A percentile compares a stretch with the other conserved stretches of the same genome.
Conservation (phyloP, 2,329 filamentous ascomycete genomes). For the Cladophialophora yegresii region DNA sequence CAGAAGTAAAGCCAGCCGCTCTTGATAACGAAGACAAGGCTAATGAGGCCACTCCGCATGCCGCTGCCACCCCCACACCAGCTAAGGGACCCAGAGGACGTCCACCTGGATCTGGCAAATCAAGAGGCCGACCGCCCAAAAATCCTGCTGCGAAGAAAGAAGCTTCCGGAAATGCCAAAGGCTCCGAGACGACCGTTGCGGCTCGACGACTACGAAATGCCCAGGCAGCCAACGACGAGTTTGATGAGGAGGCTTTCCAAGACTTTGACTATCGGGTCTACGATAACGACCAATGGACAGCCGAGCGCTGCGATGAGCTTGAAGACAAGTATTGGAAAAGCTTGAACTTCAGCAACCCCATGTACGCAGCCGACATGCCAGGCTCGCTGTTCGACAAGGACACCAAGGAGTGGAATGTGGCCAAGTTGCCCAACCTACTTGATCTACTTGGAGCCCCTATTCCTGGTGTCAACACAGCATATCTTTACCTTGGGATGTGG, state of each 20-base stretch:
- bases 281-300: constrained; percentile 78
- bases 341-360: constrained; percentile 86
- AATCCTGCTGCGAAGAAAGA: constrained; percentile 53
- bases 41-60: constrained; percentile 34
- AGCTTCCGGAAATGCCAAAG: constrained; percentile 53
- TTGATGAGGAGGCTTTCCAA: constrained; percentile 89
- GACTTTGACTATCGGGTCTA: constrained; percentile 89
- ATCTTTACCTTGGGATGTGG: constrained; percentile 99
- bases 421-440: constrained; percentile 87
- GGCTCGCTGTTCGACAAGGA: constrained; percentile 90
- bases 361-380: constrained; percentile 96
- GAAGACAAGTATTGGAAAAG: constrained; percentile 98
- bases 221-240: constrained; percentile 73
- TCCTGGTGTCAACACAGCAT: constrained; percentile 95
- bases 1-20: constrained; percentile 45
- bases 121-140: constrained; percentile 46
- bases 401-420: constrained; percentile 86
- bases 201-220: constrained; percentile 80
- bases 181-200: constrained; percentile 70
- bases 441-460: constrained; percentile 95
- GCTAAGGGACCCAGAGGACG: constrained; percentile 42
- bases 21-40: constrained; percentile 40
- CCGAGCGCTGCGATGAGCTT: constrained; percentile 89
- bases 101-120: constrained; percentile 47
- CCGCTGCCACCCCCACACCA: constrained; percentile 39